A percentile compares a stretch with the other conserved stretches of the same genome.
Evolutionary conservation across 2,329 filamentous ascomycete genomes (phyloP).

Genomic region (Ustulina deusta): DNA sequence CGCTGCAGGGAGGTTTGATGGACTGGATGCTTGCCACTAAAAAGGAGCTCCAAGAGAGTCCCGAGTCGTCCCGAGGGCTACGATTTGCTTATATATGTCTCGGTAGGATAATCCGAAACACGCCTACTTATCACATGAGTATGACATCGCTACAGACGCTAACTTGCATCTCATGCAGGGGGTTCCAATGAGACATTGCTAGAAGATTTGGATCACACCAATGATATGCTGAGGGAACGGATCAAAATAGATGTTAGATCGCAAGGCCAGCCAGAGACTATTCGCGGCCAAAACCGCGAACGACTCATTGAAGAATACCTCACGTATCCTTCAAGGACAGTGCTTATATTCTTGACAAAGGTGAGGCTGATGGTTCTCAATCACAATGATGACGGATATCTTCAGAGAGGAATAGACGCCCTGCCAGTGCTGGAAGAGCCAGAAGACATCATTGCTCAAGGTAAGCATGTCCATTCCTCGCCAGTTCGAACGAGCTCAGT

Average conservation of each 20-base stretch:
- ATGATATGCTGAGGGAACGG: conserved; percentile 47
- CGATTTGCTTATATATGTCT: conserved; percentile 32
- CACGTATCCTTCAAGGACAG: conserved; percentile 43
- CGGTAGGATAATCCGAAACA: conserved; percentile 26
- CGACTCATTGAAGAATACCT: conserved; percentile 45
- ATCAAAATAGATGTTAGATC: conserved; percentile 51
- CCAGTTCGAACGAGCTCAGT: background rate
- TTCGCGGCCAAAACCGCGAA: conserved; percentile 46
- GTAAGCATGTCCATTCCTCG: conserved; percentile 2
- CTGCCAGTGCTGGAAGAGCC: background rate
- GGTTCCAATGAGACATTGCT: conserved; percentile 41
- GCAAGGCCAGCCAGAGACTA: conserved; percentile 46
- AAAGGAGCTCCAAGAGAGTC: conserved; percentile 11
- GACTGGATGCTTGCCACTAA: conserved; percentile 23
- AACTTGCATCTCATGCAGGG: conserved; percentile 33
- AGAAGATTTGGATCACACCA: conserved; percentile 45
- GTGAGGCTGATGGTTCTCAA: conserved; percentile 27
- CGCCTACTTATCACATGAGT: no score
- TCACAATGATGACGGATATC: conserved; percentile 14
- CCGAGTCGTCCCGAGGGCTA: conserved; percentile 6
- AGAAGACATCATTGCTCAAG: conserved; percentile 34
- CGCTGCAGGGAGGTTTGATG: conserved; percentile 9
- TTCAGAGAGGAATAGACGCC: background rate
- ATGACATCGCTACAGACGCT: background rate
- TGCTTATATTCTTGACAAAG: conserved; percentile 43